Conservation (phyloP, 495 filamentous ascomycete genomes). For the Aspergillus sparsus region DNA sequence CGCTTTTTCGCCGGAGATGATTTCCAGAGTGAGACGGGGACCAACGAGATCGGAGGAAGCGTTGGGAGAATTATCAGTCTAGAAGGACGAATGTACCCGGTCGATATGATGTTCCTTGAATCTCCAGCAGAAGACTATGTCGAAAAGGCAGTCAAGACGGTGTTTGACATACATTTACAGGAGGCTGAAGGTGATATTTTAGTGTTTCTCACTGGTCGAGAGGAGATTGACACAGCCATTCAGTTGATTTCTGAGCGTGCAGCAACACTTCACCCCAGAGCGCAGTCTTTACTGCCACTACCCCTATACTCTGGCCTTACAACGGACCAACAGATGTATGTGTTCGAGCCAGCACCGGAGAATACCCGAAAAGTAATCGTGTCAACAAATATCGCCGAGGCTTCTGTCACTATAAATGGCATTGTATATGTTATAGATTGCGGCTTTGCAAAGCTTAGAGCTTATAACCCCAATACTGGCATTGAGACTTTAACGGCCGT, state of each 20-base stretch:
- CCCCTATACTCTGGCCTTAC: constrained; percentile 90
- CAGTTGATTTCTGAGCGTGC: constrained; percentile 77
- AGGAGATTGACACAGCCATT: constrained; percentile 86
- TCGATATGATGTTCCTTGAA: constrained; percentile 85
- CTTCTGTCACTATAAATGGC: constrained; percentile 90
- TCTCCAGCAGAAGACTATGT: constrained; percentile 84
- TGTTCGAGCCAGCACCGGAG: constrained; percentile 84
- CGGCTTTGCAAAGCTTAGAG: constrained; percentile 88
- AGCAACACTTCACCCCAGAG: constrained; percentile 68
- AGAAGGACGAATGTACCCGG: constrained; percentile 89
- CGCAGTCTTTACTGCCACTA: constrained; percentile 68
- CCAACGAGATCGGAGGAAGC: constrained; percentile 42
- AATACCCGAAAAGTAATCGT: constrained; percentile 90
- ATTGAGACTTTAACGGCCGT: constrained; percentile 89
- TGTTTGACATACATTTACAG: constrained; percentile 90
- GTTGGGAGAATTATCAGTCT: constrained; percentile 80
- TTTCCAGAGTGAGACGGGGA: constrained; percentile 36
- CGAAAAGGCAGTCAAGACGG: constrained; percentile 80
- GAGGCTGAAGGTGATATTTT: constrained; percentile 87
- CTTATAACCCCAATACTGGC: constrained; percentile 83
- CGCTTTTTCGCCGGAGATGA: constrained; percentile 70
- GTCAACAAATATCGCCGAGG: constrained; percentile 95
- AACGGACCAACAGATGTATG: constrained; percentile 86
- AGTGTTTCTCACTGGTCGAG: constrained; percentile 87
- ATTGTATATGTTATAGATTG: constrained; percentile 92